Percentiles rank a stretch among this genome's conserved stretches.
Conservation (phyloP, 2,329 filamentous ascomycete genomes). For the Rugonectria rugulosa region DNA sequence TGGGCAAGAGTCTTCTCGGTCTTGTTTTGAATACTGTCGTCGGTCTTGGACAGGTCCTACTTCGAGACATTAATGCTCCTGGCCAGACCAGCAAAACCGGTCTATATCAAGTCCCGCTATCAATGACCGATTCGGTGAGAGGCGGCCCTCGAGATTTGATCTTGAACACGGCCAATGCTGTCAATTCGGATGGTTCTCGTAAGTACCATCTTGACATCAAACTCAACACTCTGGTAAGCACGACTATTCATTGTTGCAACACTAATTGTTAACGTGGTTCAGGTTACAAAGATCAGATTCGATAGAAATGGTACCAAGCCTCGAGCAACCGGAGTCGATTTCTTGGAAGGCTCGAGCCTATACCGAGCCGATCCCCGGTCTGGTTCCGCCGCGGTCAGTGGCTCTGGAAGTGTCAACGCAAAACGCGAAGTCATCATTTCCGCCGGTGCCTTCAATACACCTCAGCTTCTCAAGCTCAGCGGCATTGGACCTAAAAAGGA, state of each 20-base stretch:
- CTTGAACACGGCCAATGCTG: constrained; percentile 41
- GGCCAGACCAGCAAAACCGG: constrained; percentile 26
- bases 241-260: not conserved
- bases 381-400: constrained; percentile 12
- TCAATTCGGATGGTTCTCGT: constrained; percentile 32
- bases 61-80: constrained; percentile 39
- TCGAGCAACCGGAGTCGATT: constrained; percentile 45
- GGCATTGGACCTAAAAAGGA: constrained; percentile 43
- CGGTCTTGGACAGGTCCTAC: constrained; percentile 37
- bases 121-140: constrained; percentile 58
- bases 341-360: constrained; percentile 35
- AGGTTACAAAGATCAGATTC: constrained; percentile 48
- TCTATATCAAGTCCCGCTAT: constrained; percentile 66
- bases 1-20: constrained; percentile 33
- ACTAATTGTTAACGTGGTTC: constrained; percentile 21
- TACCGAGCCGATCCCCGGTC: constrained; percentile 38
- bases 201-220: constrained; percentile 41
- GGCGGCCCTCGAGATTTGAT: constrained; percentile 65
- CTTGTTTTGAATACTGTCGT: constrained; percentile 29
- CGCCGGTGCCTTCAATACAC: constrained; percentile 58
- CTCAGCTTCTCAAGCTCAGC: constrained; percentile 59
- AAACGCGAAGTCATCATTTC: constrained; percentile 54
- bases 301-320: constrained; percentile 39
- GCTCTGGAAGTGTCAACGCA: constrained; percentile 18
- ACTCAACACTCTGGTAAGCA: constrained; percentile 30